Evolutionary conservation across 2,329 filamentous ascomycete genomes (phyloP).

Genomic region (Trichoderma asperellum): DNA sequence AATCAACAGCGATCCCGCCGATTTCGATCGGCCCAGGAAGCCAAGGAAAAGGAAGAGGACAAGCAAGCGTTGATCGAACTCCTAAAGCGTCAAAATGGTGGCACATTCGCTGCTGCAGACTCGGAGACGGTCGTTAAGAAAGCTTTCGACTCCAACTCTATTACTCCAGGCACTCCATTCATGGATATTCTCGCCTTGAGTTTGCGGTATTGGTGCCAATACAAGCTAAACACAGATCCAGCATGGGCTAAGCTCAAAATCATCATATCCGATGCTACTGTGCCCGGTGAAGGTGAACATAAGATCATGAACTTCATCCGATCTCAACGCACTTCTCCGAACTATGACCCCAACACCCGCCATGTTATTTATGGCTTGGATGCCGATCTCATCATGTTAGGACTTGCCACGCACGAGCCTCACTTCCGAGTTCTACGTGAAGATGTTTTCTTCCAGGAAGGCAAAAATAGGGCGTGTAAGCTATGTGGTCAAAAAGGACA

Average conservation of each 20-base stretch:
- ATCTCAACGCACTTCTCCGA: constrained; percentile 85
- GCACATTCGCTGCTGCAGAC: constrained; percentile 63
- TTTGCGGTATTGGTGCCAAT: constrained; percentile 94
- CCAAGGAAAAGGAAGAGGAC: constrained; percentile 89
- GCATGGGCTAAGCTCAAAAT: constrained; percentile 95
- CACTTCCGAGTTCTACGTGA: constrained; percentile 95
- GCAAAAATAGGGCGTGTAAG: constrained; percentile 78
- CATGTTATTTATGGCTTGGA: constrained; percentile 98
- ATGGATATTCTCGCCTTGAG: constrained; percentile 94
- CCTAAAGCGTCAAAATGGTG: constrained; percentile 76
- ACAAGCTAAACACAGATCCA: constrained; percentile 96
- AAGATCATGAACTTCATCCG: constrained; percentile 99
- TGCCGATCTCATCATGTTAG: constrained; percentile 98
- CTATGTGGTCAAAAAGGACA: constrained; percentile 93
- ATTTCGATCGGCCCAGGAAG: constrained; percentile 92
- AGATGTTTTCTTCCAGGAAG: constrained; percentile 92
- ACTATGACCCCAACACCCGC: constrained; percentile 93
- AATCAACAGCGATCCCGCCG: constrained; percentile 97
- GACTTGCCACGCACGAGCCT: constrained; percentile 94
- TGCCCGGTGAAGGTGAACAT: constrained; percentile 97
- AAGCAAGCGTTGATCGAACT: constrained; percentile 86
- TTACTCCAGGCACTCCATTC: constrained; percentile 96
- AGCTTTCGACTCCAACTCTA: constrained; percentile 85
- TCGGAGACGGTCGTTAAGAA: constrained; percentile 73
- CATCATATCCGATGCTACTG: constrained; percentile 97